phyloP scores from a whole-genome alignment of 1,139 yeast genomes.

The Debaryomyces nepalensis region DNA sequence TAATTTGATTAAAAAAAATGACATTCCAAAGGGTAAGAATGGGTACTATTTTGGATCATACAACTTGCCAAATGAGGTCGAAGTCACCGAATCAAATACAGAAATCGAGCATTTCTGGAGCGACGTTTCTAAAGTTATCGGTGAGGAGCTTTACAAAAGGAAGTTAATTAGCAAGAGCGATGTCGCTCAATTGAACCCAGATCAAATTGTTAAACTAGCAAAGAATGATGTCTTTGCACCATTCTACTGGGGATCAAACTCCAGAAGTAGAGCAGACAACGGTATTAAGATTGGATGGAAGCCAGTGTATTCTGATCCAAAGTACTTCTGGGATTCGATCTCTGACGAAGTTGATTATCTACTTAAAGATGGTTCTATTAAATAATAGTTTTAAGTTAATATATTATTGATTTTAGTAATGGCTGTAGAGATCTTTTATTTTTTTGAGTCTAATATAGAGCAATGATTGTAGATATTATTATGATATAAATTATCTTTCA shows the following conservation, averaged over 20 bases:
- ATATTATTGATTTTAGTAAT: no score
- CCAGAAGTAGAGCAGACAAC: conserved; percentile 35
- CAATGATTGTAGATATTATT: no score
- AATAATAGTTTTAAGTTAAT: conserved; percentile 4
- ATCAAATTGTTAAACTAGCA: conserved; percentile 20
- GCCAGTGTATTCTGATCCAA: conserved; percentile 22
- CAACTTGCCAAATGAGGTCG: conserved; percentile 19
- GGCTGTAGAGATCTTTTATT: no score
- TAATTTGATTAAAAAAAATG: conserved; percentile 25
- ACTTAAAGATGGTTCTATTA: conserved; percentile 8
- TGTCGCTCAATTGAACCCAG: conserved; percentile 24
- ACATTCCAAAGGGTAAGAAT: conserved; percentile 33
- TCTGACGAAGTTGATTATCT: conserved; percentile 23
- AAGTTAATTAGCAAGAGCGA: conserved; percentile 22
- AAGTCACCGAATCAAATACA: conserved; percentile 24
- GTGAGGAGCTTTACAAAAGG: conserved; percentile 21
- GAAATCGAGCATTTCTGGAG: conserved; percentile 36
- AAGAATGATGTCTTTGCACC: conserved; percentile 27
- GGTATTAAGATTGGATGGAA: conserved; percentile 30
- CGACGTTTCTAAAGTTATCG: conserved; percentile 33
- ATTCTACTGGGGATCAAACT: conserved; percentile 35
- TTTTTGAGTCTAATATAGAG: no score
- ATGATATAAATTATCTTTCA: no score
- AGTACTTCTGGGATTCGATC: conserved; percentile 24
- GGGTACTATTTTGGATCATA: conserved; percentile 45